Evolutionary conservation across 202 grass and related monocot species (phyloP), one percentile per base, ranked within the genome.

Genomic region (Zizania palustris): DNA sequence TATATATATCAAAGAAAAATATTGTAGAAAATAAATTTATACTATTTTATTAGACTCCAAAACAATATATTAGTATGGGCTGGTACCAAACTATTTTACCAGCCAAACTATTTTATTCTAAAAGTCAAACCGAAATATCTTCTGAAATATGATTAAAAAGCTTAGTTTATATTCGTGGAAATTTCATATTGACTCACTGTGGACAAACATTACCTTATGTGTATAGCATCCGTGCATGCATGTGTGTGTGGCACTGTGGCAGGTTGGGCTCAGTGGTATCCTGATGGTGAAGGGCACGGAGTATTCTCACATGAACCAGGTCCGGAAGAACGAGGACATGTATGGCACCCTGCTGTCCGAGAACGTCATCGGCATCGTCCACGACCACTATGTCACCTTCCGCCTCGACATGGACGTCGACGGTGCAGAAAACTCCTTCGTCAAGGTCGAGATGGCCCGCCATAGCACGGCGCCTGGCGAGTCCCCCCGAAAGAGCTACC

Each of bases 341-440:
- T 80, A 97, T 9, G 90, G 93, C 41, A 97, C 88, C 35, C 82
- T 97, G 11, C 77, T 97, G n/a, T 87, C 93, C 0, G 84, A 97
- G 88, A 97, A 97, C 71, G 68, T 93, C 11, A 79, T 97, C 36
- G 93, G 93, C 14, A 86, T 97, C 65, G 88, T 84, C 84, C 93
- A 97, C 76, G 93, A 97, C 82, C 93, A 97, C 76, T 93, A 62
- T 69, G 58, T 97, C 59, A 97, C 88, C 63, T 97, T 97, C 84
- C 78, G 79, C 18, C 88, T 97, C 5, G 90, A 97, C 88, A 83
- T 97, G 88, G 93, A 97, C 20, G 75, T 97, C 0, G 90, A 93
- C 28, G 90, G 93, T 8, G 62, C 79, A 5, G 73, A 90, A 37
- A 97, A 97, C 90, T 97, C 93, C 16, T 97, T 97, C 40, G 88